Base-by-base conservation (phyloP, 2,329 filamentous ascomycete genomes). In the Arachnomyces sp. region DNA sequence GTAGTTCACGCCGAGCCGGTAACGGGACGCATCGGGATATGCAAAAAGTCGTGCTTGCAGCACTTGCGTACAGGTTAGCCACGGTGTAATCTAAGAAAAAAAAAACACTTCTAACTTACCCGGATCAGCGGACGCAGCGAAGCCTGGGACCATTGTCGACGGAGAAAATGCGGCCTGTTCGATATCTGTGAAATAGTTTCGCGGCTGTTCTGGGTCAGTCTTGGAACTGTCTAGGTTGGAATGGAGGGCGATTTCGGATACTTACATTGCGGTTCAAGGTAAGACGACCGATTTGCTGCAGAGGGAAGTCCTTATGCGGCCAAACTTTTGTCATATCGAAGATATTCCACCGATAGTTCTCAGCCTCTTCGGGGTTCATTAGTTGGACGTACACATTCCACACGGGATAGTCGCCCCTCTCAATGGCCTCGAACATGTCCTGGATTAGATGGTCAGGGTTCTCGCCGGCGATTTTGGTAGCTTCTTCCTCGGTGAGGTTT, bases 141-240 rank as follows among this genome's bases (percentile, higher is more conserved):
- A 68, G 1, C 81, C 81, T 0, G 78, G 79, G 0, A 82, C 76
- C 55, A 84, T 64, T 44, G 74, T 78, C 0, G 74, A 74, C 0
- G 81, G 80, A 0, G 75, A 78, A 52, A 84, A 85, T 0, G 77
- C 75, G 0, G 76, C 73, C 60, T 84, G 79, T 57, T 85, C 80
- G 34, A 82, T 74, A 50, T 84, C 79, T 31, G 71, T 65, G 49
- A 82, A 81, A 60, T 80, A 83, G 56, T 84, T 82, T 34, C 67
- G 56, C 1, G 70, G 54, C 56, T 59, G 25, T 4, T 39, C 7
- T 28, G 6, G 3, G n/a, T 42, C 3, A 34, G 9, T 8, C 30
- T 12, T 17, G 31, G 37, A 39, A 38, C 4, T 49, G 31, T 48
- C 36, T 33, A 44, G 14, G 38, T 17, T 28, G 17, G 5, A 8